These are phyloP conservation scores for Phialophora tarda DNA, from an alignment of 2,329 filamentous ascomycete species.

Conservation along the genomic window DNA sequence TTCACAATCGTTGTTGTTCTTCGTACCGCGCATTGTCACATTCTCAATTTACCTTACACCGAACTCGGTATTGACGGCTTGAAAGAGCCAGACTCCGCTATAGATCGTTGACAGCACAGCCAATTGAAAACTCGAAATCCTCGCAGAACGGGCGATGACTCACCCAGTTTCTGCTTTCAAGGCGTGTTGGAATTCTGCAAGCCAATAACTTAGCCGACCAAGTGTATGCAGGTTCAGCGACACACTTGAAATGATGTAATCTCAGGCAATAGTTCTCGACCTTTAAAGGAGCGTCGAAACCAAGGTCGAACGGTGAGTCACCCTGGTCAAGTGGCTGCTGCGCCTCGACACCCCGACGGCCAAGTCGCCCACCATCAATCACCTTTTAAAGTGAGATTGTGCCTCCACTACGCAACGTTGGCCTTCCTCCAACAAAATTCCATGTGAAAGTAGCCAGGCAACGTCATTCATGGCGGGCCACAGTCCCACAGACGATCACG, in stretches of 20 bases:
- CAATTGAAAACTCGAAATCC: background rate
- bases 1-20: background rate
- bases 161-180: background rate
- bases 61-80: background rate
- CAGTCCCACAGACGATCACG: background rate
- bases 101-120: background rate
- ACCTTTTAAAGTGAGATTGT: background rate
- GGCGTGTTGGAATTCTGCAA: background rate
- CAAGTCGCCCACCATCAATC: background rate
- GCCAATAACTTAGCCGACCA: background rate
- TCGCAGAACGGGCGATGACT: background rate
- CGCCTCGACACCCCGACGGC: background rate
- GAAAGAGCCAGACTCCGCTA: background rate
- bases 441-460: background rate
- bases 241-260: background rate
- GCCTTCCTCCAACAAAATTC: background rate
- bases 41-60: background rate
- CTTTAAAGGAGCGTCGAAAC: background rate
- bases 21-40: background rate
- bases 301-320: constrained; percentile 8
- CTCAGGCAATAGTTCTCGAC: background rate
- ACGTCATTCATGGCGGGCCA: constrained; percentile 14
- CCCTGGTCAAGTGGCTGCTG: background rate
- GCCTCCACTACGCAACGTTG: background rate
- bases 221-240: background rate